These are phyloP conservation scores for Neostapfia colusana DNA, from an alignment of 176 grass and related monocot genomes.

Conservation along the genomic window DNA sequence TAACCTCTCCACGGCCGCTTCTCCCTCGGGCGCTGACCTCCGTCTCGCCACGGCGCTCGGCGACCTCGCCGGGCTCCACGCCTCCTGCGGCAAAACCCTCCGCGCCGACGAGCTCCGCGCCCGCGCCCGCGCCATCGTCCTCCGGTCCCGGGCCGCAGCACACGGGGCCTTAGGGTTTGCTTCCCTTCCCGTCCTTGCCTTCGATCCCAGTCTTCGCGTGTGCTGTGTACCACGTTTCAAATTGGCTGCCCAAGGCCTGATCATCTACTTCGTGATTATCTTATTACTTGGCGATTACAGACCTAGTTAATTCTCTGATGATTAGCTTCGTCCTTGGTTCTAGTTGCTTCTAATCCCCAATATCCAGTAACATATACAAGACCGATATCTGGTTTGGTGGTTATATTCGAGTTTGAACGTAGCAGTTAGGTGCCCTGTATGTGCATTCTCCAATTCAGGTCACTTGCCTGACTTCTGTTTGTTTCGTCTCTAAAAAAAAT, in stretches of 20 bases:
- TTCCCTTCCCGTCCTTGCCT: not conserved
- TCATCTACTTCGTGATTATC: not conserved
- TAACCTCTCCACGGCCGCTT: slow-evolving; percentile 28
- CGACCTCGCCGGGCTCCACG: slow-evolving; percentile 73
- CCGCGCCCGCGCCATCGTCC: slow-evolving; percentile 60
- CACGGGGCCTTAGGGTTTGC: slow-evolving; percentile 46
- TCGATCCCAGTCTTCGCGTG: not conserved
- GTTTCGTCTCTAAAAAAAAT: slow-evolving; percentile 25
- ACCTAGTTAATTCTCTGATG: not conserved
- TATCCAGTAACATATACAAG: too few relatives aligned
- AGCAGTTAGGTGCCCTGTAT: not conserved
- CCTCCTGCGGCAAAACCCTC: slow-evolving; percentile 57
- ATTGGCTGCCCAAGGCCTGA: not conserved
- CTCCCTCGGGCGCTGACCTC: slow-evolving; percentile 36
- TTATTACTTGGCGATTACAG: not conserved
- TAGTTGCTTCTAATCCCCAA: not conserved
- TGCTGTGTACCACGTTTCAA: not conserved
- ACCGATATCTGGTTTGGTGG: not conserved
- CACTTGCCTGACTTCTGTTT: slow-evolving; percentile 1
- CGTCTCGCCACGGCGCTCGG: slow-evolving; percentile 65
- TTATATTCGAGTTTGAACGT: not conserved
- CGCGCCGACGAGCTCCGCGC: slow-evolving; percentile 72
- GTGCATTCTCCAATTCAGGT: not conserved
- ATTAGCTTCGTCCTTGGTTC: not conserved
- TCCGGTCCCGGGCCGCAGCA: slow-evolving; percentile 41